phyloP scores from a whole-genome alignment of 192 early-diverging fungal species.

The Backusella tuberculispora region DNA sequence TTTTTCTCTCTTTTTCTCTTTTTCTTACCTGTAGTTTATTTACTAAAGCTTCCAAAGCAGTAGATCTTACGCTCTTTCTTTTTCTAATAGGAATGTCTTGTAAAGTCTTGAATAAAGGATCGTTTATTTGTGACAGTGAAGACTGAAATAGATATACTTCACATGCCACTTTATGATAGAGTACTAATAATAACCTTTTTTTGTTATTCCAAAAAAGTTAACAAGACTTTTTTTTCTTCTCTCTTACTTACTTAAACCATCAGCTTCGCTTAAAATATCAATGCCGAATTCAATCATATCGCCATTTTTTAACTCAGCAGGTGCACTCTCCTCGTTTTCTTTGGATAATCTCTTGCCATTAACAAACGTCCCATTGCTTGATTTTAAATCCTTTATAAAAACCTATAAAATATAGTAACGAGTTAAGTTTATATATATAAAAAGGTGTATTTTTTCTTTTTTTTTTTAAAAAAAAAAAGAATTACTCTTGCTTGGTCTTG shows the following conservation, averaged over 20 bases:
- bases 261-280: slow-evolving; percentile 71
- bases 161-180: slow-evolving; percentile 41
- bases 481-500: slow-evolving; percentile 60
- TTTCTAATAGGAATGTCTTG: slow-evolving; percentile 11
- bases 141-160: slow-evolving; percentile 17
- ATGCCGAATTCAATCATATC: slow-evolving; percentile 79
- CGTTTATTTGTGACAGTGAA: slow-evolving; percentile 13
- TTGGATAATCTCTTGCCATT: slow-evolving; percentile 70
- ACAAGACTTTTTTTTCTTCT: too few species aligned
- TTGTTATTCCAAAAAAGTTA: background rate
- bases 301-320: slow-evolving; percentile 59
- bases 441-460: too few species aligned
- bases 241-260: slow-evolving; percentile 54
- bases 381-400: slow-evolving; percentile 73
- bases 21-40: background rate
- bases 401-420: too few species aligned
- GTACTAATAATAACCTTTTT: slow-evolving; percentile 16
- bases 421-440: too few species aligned
- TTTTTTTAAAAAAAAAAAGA: background rate
- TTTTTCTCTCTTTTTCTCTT: background rate
- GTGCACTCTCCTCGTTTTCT: slow-evolving; percentile 62
- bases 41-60: background rate
- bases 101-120: slow-evolving; percentile 17
- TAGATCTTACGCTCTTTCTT: background rate
- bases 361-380: slow-evolving; percentile 82